Percentiles rank a stretch among this genome's conserved stretches.
phyloP scores from a whole-genome alignment of 106 monocot genomes.

The Agapanthus africanus region DNA sequence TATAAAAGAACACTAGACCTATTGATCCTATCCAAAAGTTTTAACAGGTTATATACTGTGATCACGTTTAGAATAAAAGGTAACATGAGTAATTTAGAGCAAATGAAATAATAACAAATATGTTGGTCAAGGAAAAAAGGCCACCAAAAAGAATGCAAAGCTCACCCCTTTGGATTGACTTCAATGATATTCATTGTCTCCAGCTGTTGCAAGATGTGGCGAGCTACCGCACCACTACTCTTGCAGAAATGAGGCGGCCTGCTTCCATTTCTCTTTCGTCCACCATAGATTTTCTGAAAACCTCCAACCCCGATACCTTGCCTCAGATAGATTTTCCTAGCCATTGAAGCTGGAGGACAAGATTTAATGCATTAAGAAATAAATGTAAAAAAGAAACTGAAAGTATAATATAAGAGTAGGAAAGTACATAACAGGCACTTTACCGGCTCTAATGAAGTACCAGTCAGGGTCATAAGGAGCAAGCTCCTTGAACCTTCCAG shows the following conservation, averaged over 20 bases:
- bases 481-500: conserved; percentile 33
- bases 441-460: conserved; percentile 37
- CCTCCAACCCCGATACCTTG: conserved; percentile 39
- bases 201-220: conserved; percentile 54
- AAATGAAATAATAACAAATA: too few relatives aligned
- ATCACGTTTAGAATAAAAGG: too few relatives aligned
- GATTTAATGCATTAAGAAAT: too few relatives aligned
- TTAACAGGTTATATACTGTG: too few relatives aligned
- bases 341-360: conserved; percentile 48
- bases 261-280: conserved; percentile 39
- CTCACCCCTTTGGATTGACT: conserved; percentile 42
- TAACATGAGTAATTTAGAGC: too few relatives aligned
- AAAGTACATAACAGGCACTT: too few relatives aligned
- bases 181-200: conserved; percentile 54
- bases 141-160: too few relatives aligned
- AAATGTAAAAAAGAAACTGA: too few relatives aligned
- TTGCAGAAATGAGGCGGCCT: conserved; percentile 75
- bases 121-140: too few relatives aligned
- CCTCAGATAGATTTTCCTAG: conserved; percentile 37
- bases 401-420: too few relatives aligned
- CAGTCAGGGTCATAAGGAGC: conserved; percentile 36
- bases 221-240: conserved; percentile 65
- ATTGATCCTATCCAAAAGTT: too few relatives aligned
- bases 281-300: conserved; percentile 41
- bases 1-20: too few relatives aligned